Conservation (phyloP, 345 rosid genomes). For the Murraya koenigii region DNA sequence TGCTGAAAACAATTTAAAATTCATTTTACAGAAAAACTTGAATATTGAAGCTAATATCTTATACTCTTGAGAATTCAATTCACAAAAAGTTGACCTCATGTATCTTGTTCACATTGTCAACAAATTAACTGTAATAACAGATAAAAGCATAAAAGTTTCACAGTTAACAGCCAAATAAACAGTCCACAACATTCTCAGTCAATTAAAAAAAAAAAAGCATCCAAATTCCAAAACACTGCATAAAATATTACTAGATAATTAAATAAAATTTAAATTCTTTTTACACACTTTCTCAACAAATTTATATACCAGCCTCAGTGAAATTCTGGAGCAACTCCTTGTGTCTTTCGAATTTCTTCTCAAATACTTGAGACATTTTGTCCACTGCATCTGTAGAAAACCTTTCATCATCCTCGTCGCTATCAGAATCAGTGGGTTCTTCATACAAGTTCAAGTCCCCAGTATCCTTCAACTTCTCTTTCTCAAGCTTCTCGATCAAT, state of each 20-base stretch:
- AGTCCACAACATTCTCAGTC: neutral
- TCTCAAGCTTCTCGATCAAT: conserved; percentile 73
- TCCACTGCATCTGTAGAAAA: conserved; percentile 33
- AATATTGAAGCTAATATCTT: neutral
- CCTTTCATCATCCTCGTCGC: conserved; percentile 61
- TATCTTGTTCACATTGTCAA: neutral
- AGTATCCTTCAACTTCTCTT: conserved; percentile 45
- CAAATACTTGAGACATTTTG: conserved; percentile 35
- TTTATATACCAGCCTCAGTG: conserved; percentile 42
- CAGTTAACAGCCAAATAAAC: neutral
- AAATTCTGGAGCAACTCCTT: conserved; percentile 65
- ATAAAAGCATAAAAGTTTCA: neutral
- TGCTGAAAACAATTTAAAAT: neutral
- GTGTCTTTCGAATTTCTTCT: conserved; percentile 59
- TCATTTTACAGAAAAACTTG: neutral
- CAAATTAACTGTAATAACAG: neutral
- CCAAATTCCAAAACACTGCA: neutral
- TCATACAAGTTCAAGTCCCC: conserved; percentile 36
- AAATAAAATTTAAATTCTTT: neutral
- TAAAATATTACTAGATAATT: neutral
- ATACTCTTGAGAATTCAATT: neutral
- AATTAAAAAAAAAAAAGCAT: neutral
- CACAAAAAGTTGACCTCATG: neutral
- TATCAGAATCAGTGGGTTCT: conserved; percentile 76
- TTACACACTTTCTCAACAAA: neutral